Base-by-base conservation (phyloP, 1,139 yeast genomes). In the Suhomyces atakaporum region DNA sequence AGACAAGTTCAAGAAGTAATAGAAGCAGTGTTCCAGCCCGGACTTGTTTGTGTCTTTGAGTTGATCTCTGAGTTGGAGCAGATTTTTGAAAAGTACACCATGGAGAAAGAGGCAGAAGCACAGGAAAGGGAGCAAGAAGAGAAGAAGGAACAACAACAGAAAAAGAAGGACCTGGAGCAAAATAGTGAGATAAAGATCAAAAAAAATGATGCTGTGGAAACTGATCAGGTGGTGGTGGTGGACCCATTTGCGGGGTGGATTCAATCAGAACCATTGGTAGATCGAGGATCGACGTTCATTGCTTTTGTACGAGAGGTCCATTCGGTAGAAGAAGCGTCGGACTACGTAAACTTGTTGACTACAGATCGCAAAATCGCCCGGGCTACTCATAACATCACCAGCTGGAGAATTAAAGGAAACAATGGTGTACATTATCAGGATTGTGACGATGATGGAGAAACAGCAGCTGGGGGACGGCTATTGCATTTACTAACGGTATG, bases 371-470 rank as follows among this genome's bases (percentile, higher is more conserved):
- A 79, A 57, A 73, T 92, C 14, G 60, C 80, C 7, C 73, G 75
- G 44, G 84, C 97, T 0, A 60, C 77, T 1, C 97, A 92, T 59
- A 82, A 84, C 46, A 90, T 92, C 77, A 77, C 81, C 16, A 90
- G 96, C 0, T 90, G 92, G 84, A 66, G 97, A 44, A 84, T 90
- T 2, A 70, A 70, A 43, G 66, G 74, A 16, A 61, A 58, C 0
- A 66, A 73, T 21, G 82, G 79, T 0, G 73, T 80, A 0, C 70
- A 74, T 30, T 75, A 70, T 40, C 92, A 86, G 50, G 97, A 92
- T 53, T 88, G 86, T 53, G 97, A 92, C 52, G 98, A 94, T 56
- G 98, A 92, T 56, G 98, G 98, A 3, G 99, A 92, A 55, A 75
- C 95, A 0, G 98, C 97, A 0, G 96, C 98, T 0, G 98, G 99